Conservation (phyloP, 306 rosid species). For the Rubus idaeus region DNA sequence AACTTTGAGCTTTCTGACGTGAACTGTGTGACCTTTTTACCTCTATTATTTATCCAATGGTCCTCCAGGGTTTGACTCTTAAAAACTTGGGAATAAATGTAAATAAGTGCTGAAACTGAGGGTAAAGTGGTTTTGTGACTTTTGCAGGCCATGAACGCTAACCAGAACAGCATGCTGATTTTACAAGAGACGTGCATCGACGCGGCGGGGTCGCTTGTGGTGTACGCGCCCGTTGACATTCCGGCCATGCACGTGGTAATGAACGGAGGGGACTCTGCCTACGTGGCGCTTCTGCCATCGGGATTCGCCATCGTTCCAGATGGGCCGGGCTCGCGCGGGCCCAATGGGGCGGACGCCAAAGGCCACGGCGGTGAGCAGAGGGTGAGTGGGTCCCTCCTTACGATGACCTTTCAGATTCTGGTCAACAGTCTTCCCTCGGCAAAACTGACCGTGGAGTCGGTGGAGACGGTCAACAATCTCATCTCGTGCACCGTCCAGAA, state of each 20-base stretch:
- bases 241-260: conserved; percentile 98
- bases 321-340: conserved; percentile 61
- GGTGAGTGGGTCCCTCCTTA: conserved; percentile 73
- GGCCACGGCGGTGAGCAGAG: conserved; percentile 21
- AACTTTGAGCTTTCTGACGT: conserved; percentile 15
- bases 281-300: conserved; percentile 81
- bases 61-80: conserved; percentile 41
- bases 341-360: background rate
- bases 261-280: conserved; percentile 97
- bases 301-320: conserved; percentile 91
- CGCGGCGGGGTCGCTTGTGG: conserved; percentile 85
- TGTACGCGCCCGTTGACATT: conserved; percentile 95
- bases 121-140: background rate
- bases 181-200: conserved; percentile 91
- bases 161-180: conserved; percentile 93
- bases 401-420: conserved; percentile 93
- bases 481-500: conserved; percentile 93
- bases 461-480: conserved; percentile 90
- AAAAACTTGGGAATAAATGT: conserved; percentile 25
- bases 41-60: background rate
- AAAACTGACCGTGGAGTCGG: conserved; percentile 91
- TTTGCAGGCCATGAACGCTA: conserved; percentile 73
- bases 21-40: conserved; percentile 22
- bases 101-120: background rate
- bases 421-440: conserved; percentile 92